Conservation (phyloP, 495 filamentous ascomycete species). For the Amphirosellinia nigrospora region DNA sequence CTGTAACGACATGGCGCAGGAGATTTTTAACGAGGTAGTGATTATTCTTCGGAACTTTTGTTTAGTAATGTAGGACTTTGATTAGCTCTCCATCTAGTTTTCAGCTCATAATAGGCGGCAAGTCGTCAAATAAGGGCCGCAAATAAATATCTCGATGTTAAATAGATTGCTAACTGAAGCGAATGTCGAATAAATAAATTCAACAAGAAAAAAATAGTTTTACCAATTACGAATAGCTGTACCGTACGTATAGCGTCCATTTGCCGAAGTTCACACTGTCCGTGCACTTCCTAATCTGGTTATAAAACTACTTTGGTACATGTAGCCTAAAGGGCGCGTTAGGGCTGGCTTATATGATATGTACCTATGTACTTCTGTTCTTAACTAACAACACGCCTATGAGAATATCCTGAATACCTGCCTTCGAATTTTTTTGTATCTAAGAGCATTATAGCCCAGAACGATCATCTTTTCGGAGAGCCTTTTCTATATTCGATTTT, state of each 20-base stretch:
- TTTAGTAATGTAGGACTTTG: too few relatives aligned
- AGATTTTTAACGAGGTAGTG: too few relatives aligned
- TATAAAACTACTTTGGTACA: slow-evolving; percentile 10
- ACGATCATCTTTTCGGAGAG: background rate
- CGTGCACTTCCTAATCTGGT: background rate
- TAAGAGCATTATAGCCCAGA: background rate
- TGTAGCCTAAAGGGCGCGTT: slow-evolving; percentile 25
- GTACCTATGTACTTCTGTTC: background rate
- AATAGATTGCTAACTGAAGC: background rate
- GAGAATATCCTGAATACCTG: background rate
- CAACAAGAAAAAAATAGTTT: too few relatives aligned
- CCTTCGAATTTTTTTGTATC: background rate
- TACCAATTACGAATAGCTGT: too few relatives aligned
- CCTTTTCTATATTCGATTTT: background rate
- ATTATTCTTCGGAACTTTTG: too few relatives aligned
- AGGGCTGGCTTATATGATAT: slow-evolving; percentile 9
- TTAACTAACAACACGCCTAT: background rate
- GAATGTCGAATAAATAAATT: too few relatives aligned
- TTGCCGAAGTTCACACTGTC: slow-evolving; percentile 6
- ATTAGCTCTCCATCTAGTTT: background rate
- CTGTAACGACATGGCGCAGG: too few relatives aligned
- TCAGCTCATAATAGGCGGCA: background rate
- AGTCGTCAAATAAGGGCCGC: background rate
- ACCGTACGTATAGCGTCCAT: background rate
- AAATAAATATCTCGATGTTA: background rate